Evolutionary conservation across 2,329 filamentous ascomycete genomes (phyloP).

Genomic region (Thelonectria discophora): DNA sequence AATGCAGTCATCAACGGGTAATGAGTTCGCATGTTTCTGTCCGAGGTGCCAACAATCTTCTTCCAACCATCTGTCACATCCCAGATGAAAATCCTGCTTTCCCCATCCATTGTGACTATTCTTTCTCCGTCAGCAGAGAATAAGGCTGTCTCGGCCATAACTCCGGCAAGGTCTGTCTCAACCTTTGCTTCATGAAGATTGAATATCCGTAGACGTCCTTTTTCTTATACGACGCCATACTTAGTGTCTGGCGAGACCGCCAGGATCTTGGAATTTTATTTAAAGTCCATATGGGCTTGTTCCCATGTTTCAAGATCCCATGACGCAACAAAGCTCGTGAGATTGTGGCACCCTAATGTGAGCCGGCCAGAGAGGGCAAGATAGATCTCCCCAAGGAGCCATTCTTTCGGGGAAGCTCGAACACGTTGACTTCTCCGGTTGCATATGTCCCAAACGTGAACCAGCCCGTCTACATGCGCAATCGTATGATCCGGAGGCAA

Average conservation of each 20-base stretch:
- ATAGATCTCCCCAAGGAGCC: no score
- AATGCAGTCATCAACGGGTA: background rate
- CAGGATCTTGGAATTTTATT: background rate
- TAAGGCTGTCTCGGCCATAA: background rate
- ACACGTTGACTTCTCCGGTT: background rate
- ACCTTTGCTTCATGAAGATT: background rate
- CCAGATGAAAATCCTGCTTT: background rate
- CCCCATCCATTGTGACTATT: background rate
- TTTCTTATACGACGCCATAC: background rate
- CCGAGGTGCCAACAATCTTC: no score
- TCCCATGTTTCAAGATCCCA: background rate
- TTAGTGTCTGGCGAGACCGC: background rate
- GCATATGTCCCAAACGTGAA: background rate
- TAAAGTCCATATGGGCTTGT: background rate
- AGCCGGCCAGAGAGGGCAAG: no score
- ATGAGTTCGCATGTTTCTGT: background rate
- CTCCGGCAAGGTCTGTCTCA: background rate
- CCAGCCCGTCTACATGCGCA: background rate
- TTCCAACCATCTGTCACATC: background rate
- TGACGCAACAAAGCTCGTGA: background rate
- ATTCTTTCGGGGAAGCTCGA: background rate
- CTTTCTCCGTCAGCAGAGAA: background rate
- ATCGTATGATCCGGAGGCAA: background rate
- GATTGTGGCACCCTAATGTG: no score
- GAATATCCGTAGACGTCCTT: background rate